Percentiles rank a stretch among this genome's conserved stretches.
Conservation (phyloP, 345 rosid genomes). For the Erodium maritimum region DNA sequence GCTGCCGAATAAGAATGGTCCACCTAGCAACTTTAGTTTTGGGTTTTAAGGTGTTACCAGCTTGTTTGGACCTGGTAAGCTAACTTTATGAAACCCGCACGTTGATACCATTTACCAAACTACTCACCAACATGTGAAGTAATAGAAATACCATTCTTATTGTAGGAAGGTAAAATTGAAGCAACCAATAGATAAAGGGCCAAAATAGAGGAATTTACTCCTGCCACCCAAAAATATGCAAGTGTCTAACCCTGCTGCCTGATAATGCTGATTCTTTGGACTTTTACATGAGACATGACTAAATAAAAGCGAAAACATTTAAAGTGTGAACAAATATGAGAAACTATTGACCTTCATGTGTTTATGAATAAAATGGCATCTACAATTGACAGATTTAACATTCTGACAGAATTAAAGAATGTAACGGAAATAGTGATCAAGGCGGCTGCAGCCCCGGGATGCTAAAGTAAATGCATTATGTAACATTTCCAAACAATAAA, state of each 20-base stretch:
- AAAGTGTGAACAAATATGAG: neutral
- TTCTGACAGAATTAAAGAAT: neutral
- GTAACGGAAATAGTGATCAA: constrained; percentile 1
- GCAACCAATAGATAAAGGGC: neutral
- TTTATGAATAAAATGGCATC: neutral
- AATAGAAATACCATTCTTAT: neutral
- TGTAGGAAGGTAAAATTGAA: neutral
- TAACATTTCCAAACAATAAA: neutral
- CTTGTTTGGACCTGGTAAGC: no score
- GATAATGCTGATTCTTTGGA: neutral
- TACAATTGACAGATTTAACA: neutral
- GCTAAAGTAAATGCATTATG: neutral
- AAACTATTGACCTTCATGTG: constrained; percentile 1
- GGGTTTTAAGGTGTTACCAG: no score
- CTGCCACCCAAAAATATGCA: neutral
- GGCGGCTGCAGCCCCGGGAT: neutral
- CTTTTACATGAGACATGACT: neutral
- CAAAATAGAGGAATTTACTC: neutral
- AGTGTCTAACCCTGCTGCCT: neutral
- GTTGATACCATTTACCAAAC: neutral
- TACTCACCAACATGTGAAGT: neutral
- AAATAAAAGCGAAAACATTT: neutral
- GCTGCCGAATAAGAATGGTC: no score
- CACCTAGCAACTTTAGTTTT: no score
- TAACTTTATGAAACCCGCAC: neutral